phyloP scores from a whole-genome alignment of 225 moss, liverwort and hornwort species.

The Pleurozium schreberi region DNA sequence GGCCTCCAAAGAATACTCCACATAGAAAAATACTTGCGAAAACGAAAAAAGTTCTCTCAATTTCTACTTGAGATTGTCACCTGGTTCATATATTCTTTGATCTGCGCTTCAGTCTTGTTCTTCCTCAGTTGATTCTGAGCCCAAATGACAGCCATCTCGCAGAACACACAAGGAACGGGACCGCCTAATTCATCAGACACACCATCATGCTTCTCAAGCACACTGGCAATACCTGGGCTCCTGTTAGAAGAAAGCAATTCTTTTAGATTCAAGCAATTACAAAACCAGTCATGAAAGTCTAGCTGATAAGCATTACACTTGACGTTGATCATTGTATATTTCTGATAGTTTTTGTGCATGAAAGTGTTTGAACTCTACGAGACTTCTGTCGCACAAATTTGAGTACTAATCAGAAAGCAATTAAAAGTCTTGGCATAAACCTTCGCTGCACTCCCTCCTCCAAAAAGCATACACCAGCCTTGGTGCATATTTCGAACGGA shows the following conservation, averaged over 20 bases:
- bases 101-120: conserved; percentile 56
- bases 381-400: not conserved
- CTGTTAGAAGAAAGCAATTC: not conserved
- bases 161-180: conserved; percentile 39
- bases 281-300: not conserved
- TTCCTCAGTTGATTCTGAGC: conserved; percentile 73
- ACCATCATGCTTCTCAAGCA: conserved; percentile 45
- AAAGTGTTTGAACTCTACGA: not conserved
- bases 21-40: not conserved
- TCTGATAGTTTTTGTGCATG: not conserved
- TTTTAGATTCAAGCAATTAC: not conserved
- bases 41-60: not conserved
- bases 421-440: not conserved
- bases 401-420: not conserved
- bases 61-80: conserved; percentile 12
- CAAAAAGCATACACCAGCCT: conserved; percentile 72
- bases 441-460: conserved; percentile 19
- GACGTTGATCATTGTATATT: not conserved
- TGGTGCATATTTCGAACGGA: conserved; percentile 70
- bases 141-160: conserved; percentile 95
- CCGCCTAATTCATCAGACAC: conserved; percentile 19
- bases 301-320: not conserved
- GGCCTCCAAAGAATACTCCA: not conserved
- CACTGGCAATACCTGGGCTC: conserved; percentile 58
- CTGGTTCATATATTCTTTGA: conserved; percentile 48